Evolutionary conservation across 768 basidiomycete species (phyloP), one percentile per base, ranked within the genome.

Genomic region (Collybia sordida): DNA sequence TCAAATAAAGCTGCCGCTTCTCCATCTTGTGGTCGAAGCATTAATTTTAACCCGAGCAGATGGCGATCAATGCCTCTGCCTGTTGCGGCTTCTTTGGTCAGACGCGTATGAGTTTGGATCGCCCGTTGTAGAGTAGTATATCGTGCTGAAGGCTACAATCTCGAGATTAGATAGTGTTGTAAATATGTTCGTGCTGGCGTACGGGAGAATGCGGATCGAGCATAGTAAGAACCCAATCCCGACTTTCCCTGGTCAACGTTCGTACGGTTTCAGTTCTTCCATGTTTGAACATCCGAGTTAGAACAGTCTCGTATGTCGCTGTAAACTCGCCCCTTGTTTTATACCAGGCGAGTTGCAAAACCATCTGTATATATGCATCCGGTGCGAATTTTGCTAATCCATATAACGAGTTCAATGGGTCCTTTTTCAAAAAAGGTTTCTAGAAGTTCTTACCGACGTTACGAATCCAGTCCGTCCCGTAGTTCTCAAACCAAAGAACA

Each of bases 261-360:
- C 94, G 82, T 45, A 98, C 83, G 0, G 91, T 93, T 63, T 98
- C 95, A 1, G 94, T 97, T 15, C 95, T 81, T 14, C 93, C 95
- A 54, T 86, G 83, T 52, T 86, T 73, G 71, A 95, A 95, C 65
- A 89, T 78, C 21, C 93, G 81, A 1, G 95, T 96, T 25, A 95
- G 78, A 0, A 86, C 90, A 0, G 94, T 97, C 68, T 98, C 95
- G 64, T 98, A 97, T 6, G 90, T 93, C 1, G 95, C 91, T 3
- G 91, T 90, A 59, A 91, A 86, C 50, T 74, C 69, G 9, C 82
- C 83, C 40, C 85, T 88, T 18, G 84, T 82, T 63, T 80, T 81
- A 71, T 88, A 91, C 86, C 89, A 97, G 3, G 93, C 94, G 8
- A 97, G 79, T 63, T 98, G 95, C 17, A 97, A 74, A 0, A 84